Percentiles rank a stretch among this genome's conserved stretches.
Conservation (phyloP, 176 grass and related monocot species). For the Lolium perenne region DNA sequence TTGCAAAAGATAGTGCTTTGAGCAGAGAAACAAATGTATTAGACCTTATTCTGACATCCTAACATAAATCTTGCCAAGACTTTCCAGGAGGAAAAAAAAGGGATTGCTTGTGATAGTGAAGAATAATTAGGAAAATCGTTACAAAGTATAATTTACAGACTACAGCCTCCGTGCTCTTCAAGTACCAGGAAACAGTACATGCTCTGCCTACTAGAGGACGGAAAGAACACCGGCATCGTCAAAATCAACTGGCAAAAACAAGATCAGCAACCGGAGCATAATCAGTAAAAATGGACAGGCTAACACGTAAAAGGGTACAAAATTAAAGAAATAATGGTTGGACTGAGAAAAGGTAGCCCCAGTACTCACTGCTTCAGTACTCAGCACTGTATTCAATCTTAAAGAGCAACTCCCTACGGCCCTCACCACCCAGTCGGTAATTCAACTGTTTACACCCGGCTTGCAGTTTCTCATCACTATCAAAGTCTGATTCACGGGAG, state of each 20-base stretch:
- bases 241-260: conserved; percentile 36
- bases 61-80: conserved; percentile 26
- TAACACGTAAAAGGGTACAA: not conserved
- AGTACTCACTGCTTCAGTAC: conserved; percentile 59
- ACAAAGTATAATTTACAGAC: conserved; percentile 67
- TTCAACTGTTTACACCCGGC: conserved; percentile 65
- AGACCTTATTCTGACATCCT: conserved; percentile 50
- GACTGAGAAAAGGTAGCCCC: not conserved
- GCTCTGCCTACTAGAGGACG: conserved; percentile 43
- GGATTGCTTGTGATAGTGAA: conserved; percentile 26
- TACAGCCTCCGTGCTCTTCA: conserved; percentile 39
- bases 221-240: conserved; percentile 31
- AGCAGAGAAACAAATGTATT: conserved; percentile 32
- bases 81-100: conserved; percentile 30
- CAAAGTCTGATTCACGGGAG: conserved; percentile 83
- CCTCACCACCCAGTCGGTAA: conserved; percentile 74
- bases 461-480: conserved; percentile 72
- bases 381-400: conserved; percentile 68
- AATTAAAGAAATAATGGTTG: not conserved
- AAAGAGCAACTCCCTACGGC: conserved; percentile 76
- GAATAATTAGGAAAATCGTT: conserved; percentile 23
- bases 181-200: conserved; percentile 27
- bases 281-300: conserved; percentile 2
- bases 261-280: not conserved
- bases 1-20: not conserved